Conservation (phyloP, 768 basidiomycete species). For the Kwoniella bestiolae region DNA sequence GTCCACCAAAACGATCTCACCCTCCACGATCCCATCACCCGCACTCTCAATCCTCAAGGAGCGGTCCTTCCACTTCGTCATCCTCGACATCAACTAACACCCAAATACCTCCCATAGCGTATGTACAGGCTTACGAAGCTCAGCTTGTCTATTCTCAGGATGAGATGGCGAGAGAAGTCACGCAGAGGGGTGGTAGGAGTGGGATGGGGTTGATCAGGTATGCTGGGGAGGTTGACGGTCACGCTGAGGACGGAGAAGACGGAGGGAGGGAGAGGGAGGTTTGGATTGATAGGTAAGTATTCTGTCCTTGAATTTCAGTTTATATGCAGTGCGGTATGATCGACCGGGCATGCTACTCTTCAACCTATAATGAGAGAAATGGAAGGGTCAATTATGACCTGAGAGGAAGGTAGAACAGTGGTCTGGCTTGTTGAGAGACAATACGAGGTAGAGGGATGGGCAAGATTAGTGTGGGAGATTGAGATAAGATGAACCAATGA, state of each 20-base stretch:
- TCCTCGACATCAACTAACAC: neutral
- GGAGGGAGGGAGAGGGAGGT: slow-evolving; percentile 56
- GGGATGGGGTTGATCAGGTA: slow-evolving; percentile 16
- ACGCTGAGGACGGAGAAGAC: slow-evolving; percentile 48
- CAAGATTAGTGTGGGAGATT: slow-evolving; percentile 20
- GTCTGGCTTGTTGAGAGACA: too few relatives aligned
- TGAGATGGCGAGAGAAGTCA: slow-evolving; percentile 32
- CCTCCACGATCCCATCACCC: neutral
- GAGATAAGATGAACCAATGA: slow-evolving; percentile 25
- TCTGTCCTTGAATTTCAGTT: slow-evolving; percentile 29
- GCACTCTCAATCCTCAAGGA: slow-evolving; percentile 2
- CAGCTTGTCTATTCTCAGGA: slow-evolving; percentile 64
- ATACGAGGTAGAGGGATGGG: too few relatives aligned
- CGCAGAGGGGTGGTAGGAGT: neutral
- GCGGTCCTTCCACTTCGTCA: neutral
- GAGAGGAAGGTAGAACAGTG: too few relatives aligned
- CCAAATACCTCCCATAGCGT: slow-evolving; percentile 28
- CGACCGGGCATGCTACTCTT: too few relatives aligned
- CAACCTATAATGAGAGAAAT: too few relatives aligned
- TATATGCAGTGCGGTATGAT: too few relatives aligned
- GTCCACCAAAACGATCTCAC: neutral
- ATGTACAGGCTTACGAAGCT: slow-evolving; percentile 75
- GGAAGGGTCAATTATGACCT: too few relatives aligned
- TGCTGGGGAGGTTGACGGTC: slow-evolving; percentile 40
- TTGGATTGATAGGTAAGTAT: slow-evolving; percentile 80